Conservation (phyloP, 345 rosid species). For the Syzygium aqueum region DNA sequence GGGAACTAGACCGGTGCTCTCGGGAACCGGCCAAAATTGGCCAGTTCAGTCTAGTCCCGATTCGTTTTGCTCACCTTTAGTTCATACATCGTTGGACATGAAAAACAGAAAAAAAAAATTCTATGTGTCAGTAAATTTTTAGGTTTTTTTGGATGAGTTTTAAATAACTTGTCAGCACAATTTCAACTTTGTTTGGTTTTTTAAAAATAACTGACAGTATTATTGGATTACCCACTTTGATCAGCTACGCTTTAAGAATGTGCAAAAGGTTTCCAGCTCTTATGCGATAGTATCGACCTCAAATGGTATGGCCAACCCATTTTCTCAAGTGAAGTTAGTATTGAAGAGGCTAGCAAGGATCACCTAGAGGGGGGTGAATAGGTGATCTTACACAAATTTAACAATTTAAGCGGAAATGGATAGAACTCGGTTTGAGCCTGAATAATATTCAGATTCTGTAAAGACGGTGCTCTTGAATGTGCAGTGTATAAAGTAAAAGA, state of each 20-base stretch:
- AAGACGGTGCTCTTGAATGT: no score
- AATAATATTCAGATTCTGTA: no score
- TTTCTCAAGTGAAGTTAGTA: neutral
- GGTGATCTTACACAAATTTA: no score
- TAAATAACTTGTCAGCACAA: neutral
- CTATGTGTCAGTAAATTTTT: neutral
- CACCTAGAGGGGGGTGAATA: no score
- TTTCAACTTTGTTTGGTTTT: neutral
- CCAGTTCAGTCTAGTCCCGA: no score
- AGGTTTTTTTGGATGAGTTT: neutral
- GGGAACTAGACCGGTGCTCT: no score
- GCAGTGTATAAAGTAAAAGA: no score
- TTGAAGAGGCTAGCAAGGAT: no score
- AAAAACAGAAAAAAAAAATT: neutral
- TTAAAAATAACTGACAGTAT: neutral
- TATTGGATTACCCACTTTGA: neutral
- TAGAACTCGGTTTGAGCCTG: no score
- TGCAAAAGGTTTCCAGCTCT: neutral
- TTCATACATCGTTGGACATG: neutral
- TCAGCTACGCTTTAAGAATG: neutral
- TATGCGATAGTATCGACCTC: neutral
- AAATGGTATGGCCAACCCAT: neutral
- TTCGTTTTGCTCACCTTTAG: no score
- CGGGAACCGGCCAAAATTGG: no score
- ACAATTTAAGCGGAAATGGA: no score